Evolutionary conservation across 1,284 basidiomycete species (phyloP), one percentile per base, ranked within the genome.

Genomic region (Neonothopanus nambi): DNA sequence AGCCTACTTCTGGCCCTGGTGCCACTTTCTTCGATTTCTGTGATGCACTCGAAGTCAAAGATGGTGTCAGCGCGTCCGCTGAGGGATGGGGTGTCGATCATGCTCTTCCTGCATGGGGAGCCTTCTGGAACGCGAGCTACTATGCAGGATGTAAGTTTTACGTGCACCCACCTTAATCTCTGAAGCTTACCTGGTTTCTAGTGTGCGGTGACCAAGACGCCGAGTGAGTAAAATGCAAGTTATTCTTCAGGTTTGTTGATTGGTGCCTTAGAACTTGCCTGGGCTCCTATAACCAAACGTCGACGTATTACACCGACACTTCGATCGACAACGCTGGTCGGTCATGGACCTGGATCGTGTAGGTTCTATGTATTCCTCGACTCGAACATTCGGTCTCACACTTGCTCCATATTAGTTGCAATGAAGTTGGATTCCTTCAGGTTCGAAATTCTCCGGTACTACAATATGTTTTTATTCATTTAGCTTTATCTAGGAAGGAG

Each of bases 31-130:
- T 74, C 67, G 45, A 76, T 15, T 90, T 89, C 67, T 90, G 88
- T 57, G 86, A 90, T 61, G 84, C 85, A 0, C 70, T 90, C 0
- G 87, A 90, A 65, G 83, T 87, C 21, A 83, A 83, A 64, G 61
- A 85, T 54, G 84, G 84, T 5, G 70, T 76, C 3, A 77, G 59
- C 47, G 85, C 87, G 4, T 72, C 78, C 20, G 68, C 72, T 0
- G 61, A 59, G 1, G 87, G 88, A 8, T 88, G 82, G 78, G 87
- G 88, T 18, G 68, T 87, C 9, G 70, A 82, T 0, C 73, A 85
- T 57, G 84, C 87, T 5, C 69, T 89, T 15, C 37, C 67, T 8
- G 77, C 86, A 0, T 89, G 86, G 85, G 79, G 80, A 15, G 65
- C 71, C 6, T 86, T 74, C 60, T 86, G 78, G 73, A 77, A 72